phyloP scores from a whole-genome alignment of 2,329 filamentous ascomycete species.

The Dryadomyces sulphureus region DNA sequence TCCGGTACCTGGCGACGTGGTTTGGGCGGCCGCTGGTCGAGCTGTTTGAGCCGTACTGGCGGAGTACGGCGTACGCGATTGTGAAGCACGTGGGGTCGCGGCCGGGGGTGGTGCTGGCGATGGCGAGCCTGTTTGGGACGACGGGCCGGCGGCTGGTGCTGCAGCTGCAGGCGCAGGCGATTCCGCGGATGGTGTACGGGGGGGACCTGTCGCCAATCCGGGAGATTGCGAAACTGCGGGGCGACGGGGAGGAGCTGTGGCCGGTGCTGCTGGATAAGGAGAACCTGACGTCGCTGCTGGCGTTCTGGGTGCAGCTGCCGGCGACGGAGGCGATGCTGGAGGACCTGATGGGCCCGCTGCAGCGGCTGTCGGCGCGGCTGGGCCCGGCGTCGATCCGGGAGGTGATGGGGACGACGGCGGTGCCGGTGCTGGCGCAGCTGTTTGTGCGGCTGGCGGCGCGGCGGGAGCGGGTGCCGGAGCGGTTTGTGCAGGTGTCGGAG shows the following conservation, averaged over 20 bases:
- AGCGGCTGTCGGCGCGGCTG: slow-evolving; percentile 6
- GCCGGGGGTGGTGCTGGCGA: slow-evolving; percentile 66
- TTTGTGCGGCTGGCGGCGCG: slow-evolving; percentile 8
- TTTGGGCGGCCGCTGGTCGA: slow-evolving; percentile 47
- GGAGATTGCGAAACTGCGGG: slow-evolving; percentile 64
- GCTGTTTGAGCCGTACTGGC: slow-evolving; percentile 80
- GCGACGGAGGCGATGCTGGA: slow-evolving; percentile 6
- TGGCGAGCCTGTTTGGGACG: slow-evolving; percentile 70
- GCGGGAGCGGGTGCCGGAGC: slow-evolving; percentile 3
- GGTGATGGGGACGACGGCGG: slow-evolving; percentile 7
- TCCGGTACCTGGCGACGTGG: slow-evolving; percentile 56
- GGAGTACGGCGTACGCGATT: slow-evolving; percentile 64
- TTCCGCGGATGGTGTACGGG: slow-evolving; percentile 73
- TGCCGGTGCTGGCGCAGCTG: slow-evolving; percentile 11
- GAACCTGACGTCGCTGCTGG: slow-evolving; percentile 44
- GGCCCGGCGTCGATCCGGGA: slow-evolving; percentile 9
- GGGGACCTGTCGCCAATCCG: slow-evolving; percentile 52
- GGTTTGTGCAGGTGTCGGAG: slow-evolving; percentile 2
- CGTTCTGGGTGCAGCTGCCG: slow-evolving; percentile 16
- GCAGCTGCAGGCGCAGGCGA: slow-evolving; percentile 62
- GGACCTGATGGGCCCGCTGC: slow-evolving; percentile 8
- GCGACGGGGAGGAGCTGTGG: slow-evolving; percentile 46
- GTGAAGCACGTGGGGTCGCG: slow-evolving; percentile 67
- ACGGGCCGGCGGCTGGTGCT: slow-evolving; percentile 60
- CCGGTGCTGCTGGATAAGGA: slow-evolving; percentile 35